Evolutionary conservation across 2,329 filamentous ascomycete genomes (phyloP), one percentile per base, ranked within the genome.

Genomic region (Colletotrichum lindemuthianum): DNA sequence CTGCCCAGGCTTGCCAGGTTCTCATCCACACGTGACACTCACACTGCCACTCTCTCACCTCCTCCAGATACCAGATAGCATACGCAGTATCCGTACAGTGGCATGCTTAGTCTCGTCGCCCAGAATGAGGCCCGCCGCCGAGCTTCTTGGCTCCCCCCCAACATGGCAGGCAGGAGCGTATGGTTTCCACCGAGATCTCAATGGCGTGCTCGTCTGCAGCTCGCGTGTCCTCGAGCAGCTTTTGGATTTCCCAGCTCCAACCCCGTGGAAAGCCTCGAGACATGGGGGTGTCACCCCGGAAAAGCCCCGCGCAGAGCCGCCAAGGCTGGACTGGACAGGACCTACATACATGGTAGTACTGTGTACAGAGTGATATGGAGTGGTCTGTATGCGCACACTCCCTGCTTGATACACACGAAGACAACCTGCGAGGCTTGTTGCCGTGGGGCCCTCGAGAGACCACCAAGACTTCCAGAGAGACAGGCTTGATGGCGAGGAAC

Each of bases 271-370:
- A 52, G 47, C 58, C 51, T 33, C 39, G 45, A 24, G 24, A 24
- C 24, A 24, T 24, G 52, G 40, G 40, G 11, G 41, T 45, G 36
- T 33, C 39, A 39, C 45, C 48, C 44, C 44, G 34, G 34, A 34
- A 33, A 32, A 51, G 61, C 51, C 61, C 61, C 45, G 58, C 51
- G 59, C 59, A 63, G 66, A 66, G 66, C 66, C 59, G 63, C 66
- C 66, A 67, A 67, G 66, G 63, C 59, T 67, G 66, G 63, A 55
- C 59, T 67, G 66, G 63, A 55, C 5, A 24, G 24, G 24, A 24
- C 24, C 24, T 24, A 24, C 24, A 24, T 24, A 24, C 24, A 1
- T 1, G 1, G 24, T 24, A 24, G 24, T 24, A 24, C 24, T 24
- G 24, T 24, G 24, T 24, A 24, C 24, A 24, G 24, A 24, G 24